A percentile compares a stretch with the other conserved stretches of the same genome.
phyloP scores from a whole-genome alignment of 2,329 filamentous ascomycete species.

The Ophiobolus disseminans region DNA sequence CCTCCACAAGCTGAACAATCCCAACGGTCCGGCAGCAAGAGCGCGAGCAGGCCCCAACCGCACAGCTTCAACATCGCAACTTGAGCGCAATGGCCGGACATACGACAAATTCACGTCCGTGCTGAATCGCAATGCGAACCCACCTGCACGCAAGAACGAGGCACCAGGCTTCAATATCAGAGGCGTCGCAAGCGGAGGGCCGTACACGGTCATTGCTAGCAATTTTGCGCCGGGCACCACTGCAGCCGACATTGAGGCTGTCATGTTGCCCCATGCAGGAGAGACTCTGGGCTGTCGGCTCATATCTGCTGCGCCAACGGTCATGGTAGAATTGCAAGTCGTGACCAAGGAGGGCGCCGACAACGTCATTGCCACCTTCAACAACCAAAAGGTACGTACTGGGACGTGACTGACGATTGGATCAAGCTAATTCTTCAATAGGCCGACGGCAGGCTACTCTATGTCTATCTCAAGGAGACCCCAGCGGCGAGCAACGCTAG shows the following conservation, averaged over 20 bases:
- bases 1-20: slow-evolving; percentile 61
- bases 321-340: slow-evolving; percentile 81
- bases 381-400: slow-evolving; percentile 73
- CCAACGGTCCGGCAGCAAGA: slow-evolving; percentile 44
- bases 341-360: slow-evolving; percentile 75
- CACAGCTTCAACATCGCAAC: slow-evolving; percentile 48
- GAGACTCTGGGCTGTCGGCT: slow-evolving; percentile 71
- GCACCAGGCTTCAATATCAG: slow-evolving; percentile 68
- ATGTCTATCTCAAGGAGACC: slow-evolving; percentile 72
- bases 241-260: slow-evolving; percentile 81
- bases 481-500: slow-evolving; percentile 31
- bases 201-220: slow-evolving; percentile 75
- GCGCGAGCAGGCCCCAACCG: slow-evolving; percentile 39
- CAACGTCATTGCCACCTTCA: slow-evolving; percentile 75
- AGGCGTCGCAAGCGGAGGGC: slow-evolving; percentile 70
- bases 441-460: slow-evolving; percentile 77
- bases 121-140: slow-evolving; percentile 28
- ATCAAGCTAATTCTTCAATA: slow-evolving; percentile 49
- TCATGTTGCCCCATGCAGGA: slow-evolving; percentile 75
- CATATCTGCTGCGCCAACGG: slow-evolving; percentile 70
- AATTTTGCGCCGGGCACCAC: slow-evolving; percentile 86
- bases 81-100: slow-evolving; percentile 52
- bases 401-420: not conserved
- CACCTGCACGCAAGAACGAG: slow-evolving; percentile 34
- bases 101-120: slow-evolving; percentile 51